Conservation (phyloP, 169 alveolate genomes). For the Plasmodium knowlesi region DNA sequence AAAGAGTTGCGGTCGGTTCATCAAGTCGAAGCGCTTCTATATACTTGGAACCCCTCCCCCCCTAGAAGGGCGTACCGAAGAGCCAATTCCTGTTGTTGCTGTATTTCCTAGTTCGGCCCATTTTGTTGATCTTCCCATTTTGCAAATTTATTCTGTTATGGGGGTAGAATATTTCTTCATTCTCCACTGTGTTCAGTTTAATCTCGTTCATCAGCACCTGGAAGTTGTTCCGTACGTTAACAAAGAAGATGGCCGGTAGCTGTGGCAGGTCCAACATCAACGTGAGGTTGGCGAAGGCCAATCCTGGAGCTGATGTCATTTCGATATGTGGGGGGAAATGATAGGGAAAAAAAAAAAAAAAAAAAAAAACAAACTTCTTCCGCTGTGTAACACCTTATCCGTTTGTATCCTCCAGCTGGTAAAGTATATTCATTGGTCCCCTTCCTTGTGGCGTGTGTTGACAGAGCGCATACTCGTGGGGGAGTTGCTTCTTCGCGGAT, state of each 20-base stretch:
- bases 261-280: constrained; percentile 86
- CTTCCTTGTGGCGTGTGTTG: neutral
- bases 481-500: neutral
- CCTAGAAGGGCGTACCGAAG: constrained; percentile 55
- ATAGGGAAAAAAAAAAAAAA: neutral
- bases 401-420: neutral
- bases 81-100: constrained; percentile 51
- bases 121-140: constrained; percentile 76
- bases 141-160: constrained; percentile 84
- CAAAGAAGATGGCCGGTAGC: constrained; percentile 87
- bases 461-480: neutral
- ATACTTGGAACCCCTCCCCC: neutral
- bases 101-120: constrained; percentile 86
- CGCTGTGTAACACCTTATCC: neutral
- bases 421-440: neutral
- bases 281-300: constrained; percentile 85
- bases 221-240: constrained; percentile 81
- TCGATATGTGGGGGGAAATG: neutral
- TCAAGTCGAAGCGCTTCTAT: neutral
- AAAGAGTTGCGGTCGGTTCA: neutral
- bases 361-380: neutral
- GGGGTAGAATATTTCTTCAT: constrained; percentile 83
- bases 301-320: constrained; percentile 77
- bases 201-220: constrained; percentile 43
- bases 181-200: constrained; percentile 13